Evolutionary conservation across 192 early-diverging fungal genomes (phyloP), one percentile per base, ranked within the genome.

Genomic region (Dissophora ornata): DNA sequence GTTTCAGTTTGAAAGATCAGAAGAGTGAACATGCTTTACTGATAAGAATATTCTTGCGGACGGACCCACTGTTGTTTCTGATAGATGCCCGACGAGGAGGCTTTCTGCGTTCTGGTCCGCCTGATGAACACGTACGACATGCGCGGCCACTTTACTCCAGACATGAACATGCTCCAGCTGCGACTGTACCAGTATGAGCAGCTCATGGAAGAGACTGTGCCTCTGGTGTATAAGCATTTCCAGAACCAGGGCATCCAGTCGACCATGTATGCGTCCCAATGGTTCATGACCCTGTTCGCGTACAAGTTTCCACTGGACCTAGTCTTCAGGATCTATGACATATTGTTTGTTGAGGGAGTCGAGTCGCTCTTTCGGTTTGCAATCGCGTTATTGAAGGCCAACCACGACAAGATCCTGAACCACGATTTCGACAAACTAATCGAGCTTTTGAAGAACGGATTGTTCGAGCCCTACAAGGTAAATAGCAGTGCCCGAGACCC

Each of bases 261-360:
- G 18, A 94, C 89, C 61, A 97, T 96, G 94, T 99, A 96, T 62
- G 97, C 96, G 15, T 94, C 95, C 33, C 98, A 97, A 69, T 99
- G 98, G 98, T 95, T 98, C 82, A 95, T 98, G 92, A 99, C 98
- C 0, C 71, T 97, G 67, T 99, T 99, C 83, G 96, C 97, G 0
- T 99, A 96, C 84, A 92, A 93, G 18, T 96, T 99, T 71, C 96
- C 97, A n/a, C 86, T 98, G n/a, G 87, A 92, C 18, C 79, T 95
- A 48, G 94, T 97, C 13, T 92, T 94, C 66, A 90, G 97, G 9
- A 88, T 98, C 57, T 93, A 94, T 48, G 98, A 99, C 80, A 87
- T 96, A 18, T 81, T 98, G 21, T 93, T 99, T 69, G 93, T 93
- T 19, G 95, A 99, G 78, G 97, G 97, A 10, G 75, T 96, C 16